Evolutionary conservation across 371 early-diverging fungal species (phyloP), one percentile per base, ranked within the genome.

Genomic region (Coemansia sp.): DNA sequence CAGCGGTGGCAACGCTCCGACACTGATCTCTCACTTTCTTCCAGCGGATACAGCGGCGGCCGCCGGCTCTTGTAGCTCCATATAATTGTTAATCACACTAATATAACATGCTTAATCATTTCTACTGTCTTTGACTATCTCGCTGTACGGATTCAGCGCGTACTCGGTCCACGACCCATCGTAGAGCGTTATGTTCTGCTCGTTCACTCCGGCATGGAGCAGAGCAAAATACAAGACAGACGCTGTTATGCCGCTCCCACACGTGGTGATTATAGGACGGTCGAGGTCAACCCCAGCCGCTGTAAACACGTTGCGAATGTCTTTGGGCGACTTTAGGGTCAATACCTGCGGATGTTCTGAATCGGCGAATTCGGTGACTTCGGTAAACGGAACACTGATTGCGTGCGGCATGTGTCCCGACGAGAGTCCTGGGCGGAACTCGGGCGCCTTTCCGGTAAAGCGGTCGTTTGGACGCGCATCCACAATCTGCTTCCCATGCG

Each of bases 161-260:
- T 92, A 93, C 67, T 93, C 92, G 10, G 90, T 86, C 93, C 93
- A 93, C 52, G 89, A 89, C 7, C 93, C 93, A 72, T 93, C 93
- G 76, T 88, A 93, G 5, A 93, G 85, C 3, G 90, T 80, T 34
- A 93, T 68, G 40, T 86, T 66, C 27, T 82, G 72, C 14, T 48
- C 45, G n/a, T 50, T 26, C 24, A 86, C 84, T 5, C 89, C 91
- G 1, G 83, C 74, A 39, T 84, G 81, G 47, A 89, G 87, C 55
- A 90, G 76, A 0, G 90, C 88, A 61, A 91, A 76, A 69, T 89
- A 90, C 1, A 92, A 72, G 8, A 88, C 84, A 4, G 91, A 83
- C 2, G 93, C 93, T 0, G 90, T 91, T 39, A 92, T 86, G 48
- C 93, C 93, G 67, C 90, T 90, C 78, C 90, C 91, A 58, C 91